Evolutionary conservation across 371 early-diverging fungal species (phyloP).

Genomic region (Sporodiniella umbellata): DNA sequence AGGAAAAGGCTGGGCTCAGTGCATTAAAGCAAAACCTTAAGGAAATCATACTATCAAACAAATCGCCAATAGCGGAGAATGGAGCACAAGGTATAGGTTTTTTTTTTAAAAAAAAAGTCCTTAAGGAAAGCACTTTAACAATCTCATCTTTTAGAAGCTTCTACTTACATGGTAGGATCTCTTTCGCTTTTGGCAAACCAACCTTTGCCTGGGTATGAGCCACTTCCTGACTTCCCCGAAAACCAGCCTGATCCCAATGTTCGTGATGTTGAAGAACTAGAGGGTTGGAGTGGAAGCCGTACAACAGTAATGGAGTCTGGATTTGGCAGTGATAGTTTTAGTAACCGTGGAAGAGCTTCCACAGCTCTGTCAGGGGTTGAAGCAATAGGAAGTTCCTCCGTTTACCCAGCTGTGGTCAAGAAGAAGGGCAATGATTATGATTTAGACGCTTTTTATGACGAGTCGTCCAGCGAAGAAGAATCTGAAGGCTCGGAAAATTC

Average conservation of each 20-base stretch:
- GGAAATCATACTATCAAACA: constrained; percentile 49
- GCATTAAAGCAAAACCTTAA: constrained; percentile 44
- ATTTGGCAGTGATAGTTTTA: constrained; percentile 53
- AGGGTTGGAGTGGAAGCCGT: constrained; percentile 45
- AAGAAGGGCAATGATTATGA: constrained; percentile 53
- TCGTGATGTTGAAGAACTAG: constrained; percentile 52
- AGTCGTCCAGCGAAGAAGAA: constrained; percentile 32
- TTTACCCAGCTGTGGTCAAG: constrained; percentile 30
- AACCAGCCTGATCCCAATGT: constrained; percentile 66
- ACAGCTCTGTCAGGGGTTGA: constrained; percentile 45
- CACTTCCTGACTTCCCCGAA: constrained; percentile 82
- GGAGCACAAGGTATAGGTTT: constrained; percentile 22
- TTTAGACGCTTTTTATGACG: constrained; percentile 60
- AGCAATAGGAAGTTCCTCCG: constrained; percentile 33
- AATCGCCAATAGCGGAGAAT: constrained; percentile 45
- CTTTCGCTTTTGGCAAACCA: constrained; percentile 77
- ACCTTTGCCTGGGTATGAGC: constrained; percentile 71
- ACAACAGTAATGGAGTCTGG: constrained; percentile 45
- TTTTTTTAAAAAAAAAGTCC: not conserved
- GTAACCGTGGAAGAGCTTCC: constrained; percentile 32
- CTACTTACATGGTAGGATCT: constrained; percentile 74
- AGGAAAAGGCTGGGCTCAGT: constrained; percentile 36
- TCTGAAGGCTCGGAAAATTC: constrained; percentile 30
- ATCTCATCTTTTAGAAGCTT: constrained; percentile 30
- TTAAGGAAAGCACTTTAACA: not conserved